These are phyloP conservation scores for Xylariaceae sp. DNA, from an alignment of 2,329 filamentous ascomycete genomes.

Conservation along the genomic window DNA sequence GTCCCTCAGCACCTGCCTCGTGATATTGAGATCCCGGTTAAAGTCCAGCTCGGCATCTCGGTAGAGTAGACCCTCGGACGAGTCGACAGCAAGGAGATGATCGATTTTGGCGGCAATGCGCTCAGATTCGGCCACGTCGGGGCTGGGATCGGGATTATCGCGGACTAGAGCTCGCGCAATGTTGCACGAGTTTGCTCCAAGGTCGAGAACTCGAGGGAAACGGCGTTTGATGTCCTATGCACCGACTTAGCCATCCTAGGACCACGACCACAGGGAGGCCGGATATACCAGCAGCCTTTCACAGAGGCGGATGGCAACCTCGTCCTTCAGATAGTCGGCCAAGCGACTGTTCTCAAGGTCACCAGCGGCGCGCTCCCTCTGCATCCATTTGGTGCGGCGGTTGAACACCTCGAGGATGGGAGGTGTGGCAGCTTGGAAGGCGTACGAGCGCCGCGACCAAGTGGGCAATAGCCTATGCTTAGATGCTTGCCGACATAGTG, in stretches of 20 bases:
- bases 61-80: slow-evolving; percentile 68
- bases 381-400: slow-evolving; percentile 75
- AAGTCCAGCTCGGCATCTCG: slow-evolving; percentile 70
- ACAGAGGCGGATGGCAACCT: slow-evolving; percentile 75
- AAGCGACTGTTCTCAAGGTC: slow-evolving; percentile 65
- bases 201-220: slow-evolving; percentile 78
- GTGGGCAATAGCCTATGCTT: slow-evolving; percentile 5
- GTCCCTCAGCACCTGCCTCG: slow-evolving; percentile 65
- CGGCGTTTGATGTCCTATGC: slow-evolving; percentile 72
- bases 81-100: slow-evolving; percentile 73
- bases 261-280: background rate
- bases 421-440: slow-evolving; percentile 67
- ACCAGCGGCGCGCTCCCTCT: slow-evolving; percentile 77
- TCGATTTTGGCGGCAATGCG: slow-evolving; percentile 65
- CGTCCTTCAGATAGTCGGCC: slow-evolving; percentile 89
- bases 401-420: slow-evolving; percentile 90
- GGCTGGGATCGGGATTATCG: slow-evolving; percentile 57
- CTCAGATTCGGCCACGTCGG: slow-evolving; percentile 41
- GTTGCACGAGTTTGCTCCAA: slow-evolving; percentile 94
- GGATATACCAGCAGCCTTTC: slow-evolving; percentile 60
- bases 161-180: slow-evolving; percentile 74
- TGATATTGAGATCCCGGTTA: slow-evolving; percentile 65
- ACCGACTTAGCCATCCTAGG: slow-evolving; percentile 1
- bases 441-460: slow-evolving; percentile 51
- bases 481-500: slow-evolving; percentile 9